These are phyloP conservation scores for Colletotrichum gigasporum DNA, from an alignment of 2,329 filamentous ascomycete genomes.

Conservation along the genomic window DNA sequence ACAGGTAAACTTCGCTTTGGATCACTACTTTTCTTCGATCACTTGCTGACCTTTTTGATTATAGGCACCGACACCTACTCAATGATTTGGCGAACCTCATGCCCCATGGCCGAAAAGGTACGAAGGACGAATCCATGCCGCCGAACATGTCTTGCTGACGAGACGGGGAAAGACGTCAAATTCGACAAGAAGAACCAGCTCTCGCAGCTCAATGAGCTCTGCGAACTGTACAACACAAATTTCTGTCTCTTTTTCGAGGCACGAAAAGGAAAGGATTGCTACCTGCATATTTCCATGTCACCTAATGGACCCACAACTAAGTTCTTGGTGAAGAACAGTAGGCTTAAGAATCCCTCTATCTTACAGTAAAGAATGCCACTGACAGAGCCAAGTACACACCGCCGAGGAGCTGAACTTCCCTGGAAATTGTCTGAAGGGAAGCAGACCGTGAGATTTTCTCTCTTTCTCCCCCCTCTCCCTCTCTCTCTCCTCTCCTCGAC, in stretches of 20 bases:
- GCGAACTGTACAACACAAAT: slow-evolving; percentile 83
- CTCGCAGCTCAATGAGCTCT: slow-evolving; percentile 78
- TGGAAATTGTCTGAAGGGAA: slow-evolving; percentile 95
- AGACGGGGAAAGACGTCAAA: slow-evolving; percentile 71
- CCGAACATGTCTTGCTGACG: not conserved
- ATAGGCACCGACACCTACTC: slow-evolving; percentile 89
- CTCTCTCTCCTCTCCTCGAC: not conserved
- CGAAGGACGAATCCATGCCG: not conserved
- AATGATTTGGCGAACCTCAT: slow-evolving; percentile 89
- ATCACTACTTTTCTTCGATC: not conserved
- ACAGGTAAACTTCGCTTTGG: slow-evolving; percentile 65
- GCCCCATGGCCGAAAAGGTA: slow-evolving; percentile 85
- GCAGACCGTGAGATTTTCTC: slow-evolving; percentile 88
- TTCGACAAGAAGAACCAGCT: slow-evolving; percentile 95
- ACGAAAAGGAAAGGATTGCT: slow-evolving; percentile 92
- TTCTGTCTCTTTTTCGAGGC: slow-evolving; percentile 91
- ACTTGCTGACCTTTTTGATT: slow-evolving; percentile 13
- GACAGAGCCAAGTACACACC: slow-evolving; percentile 75
- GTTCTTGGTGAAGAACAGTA: slow-evolving; percentile 82
- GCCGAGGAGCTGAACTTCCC: slow-evolving; percentile 98
- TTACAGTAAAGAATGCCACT: slow-evolving; percentile 34
- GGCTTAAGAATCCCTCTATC: slow-evolving; percentile 10
- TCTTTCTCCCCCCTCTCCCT: not conserved
- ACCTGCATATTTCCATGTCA: slow-evolving; percentile 80
- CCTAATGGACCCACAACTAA: slow-evolving; percentile 62